Base-by-base conservation (phyloP, 2,329 filamentous ascomycete species). In the Monilinia aucupariae region DNA sequence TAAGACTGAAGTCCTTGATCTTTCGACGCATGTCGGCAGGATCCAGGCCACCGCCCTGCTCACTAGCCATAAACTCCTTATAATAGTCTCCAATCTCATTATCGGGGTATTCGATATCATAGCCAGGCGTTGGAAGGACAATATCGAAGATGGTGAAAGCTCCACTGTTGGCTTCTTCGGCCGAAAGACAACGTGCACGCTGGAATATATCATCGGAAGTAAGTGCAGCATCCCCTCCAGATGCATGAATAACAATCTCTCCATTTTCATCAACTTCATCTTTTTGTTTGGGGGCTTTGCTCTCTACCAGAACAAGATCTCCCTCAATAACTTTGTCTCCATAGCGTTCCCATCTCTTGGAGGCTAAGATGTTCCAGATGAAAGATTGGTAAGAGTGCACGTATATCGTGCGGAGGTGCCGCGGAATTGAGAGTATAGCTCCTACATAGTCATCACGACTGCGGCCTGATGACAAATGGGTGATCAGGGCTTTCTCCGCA, bases 381-480 rank as follows among this genome's bases (percentile, higher is more conserved):
- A 92, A 84, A 7, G 90, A 96, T 75, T 99, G 94, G 76, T 97
- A 97, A 6, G 94, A 93, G 75, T 99, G 94, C 20, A 96, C 87
- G 74, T 97, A 99, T 89, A 99, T 97, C 64, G 91, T 84, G 50
- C 92, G 85, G 70, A 97, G 80, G 55, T 90, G 91, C 22, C 92
- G 84, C 30, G 89, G 89, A 66, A 99, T 92, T 61, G 83, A 82
- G 72, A 88, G 83, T 59, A 99, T 76, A 0, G 94, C 91, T 30
- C 92, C 92, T 64, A 90, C 82, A 74, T 85, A 94, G 76, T 99
- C 93, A 47, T 77, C 76, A 7, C 61, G 59, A 27, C 81, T 79
- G 53, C 59, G 75, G 72, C 47, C 48, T 64, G 32, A 72, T 71
- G 76, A 72, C 6, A 97, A 83, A 70, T 96, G 90, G 62, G 87